These are phyloP conservation scores for Penicillium verrucosum DNA, from an alignment of 2,329 filamentous ascomycete species.

Conservation along the genomic window DNA sequence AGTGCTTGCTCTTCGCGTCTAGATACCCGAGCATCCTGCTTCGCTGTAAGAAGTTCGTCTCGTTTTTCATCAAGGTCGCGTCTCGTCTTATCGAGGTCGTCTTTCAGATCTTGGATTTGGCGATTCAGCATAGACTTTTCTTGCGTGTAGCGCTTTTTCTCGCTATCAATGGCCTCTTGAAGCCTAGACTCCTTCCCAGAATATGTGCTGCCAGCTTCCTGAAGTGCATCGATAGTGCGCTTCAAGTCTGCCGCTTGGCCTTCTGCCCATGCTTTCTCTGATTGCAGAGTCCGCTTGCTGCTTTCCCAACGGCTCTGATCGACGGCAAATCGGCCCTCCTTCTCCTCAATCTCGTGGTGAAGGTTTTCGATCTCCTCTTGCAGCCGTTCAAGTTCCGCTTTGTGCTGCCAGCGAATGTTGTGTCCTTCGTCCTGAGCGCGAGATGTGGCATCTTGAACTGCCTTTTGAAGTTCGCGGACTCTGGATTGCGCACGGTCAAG, in stretches of 20 bases:
- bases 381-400: constrained; percentile 54
- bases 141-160: constrained; percentile 66
- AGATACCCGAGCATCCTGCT: constrained; percentile 67
- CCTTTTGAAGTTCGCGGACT: constrained; percentile 49
- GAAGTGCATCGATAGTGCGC: constrained; percentile 66
- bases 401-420: constrained; percentile 55
- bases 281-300: constrained; percentile 62
- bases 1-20: constrained; percentile 62
- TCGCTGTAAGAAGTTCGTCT: constrained; percentile 62
- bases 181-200: constrained; percentile 66
- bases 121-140: constrained; percentile 67
- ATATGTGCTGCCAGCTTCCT: constrained; percentile 64
- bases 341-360: constrained; percentile 64
- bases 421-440: constrained; percentile 60
- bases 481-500: constrained; percentile 47
- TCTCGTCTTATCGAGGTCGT: constrained; percentile 66
- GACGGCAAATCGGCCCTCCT: constrained; percentile 66
- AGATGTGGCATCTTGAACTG: constrained; percentile 54
- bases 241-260: constrained; percentile 66
- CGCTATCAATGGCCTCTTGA: constrained; percentile 66
- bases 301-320: constrained; percentile 71
- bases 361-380: constrained; percentile 58
- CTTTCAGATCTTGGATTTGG: constrained; percentile 72
- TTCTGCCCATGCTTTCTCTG: constrained; percentile 64
- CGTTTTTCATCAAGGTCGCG: constrained; percentile 63